phyloP scores from a whole-genome alignment of 2,329 filamentous ascomycete genomes.

The Emmonsia crescens region DNA sequence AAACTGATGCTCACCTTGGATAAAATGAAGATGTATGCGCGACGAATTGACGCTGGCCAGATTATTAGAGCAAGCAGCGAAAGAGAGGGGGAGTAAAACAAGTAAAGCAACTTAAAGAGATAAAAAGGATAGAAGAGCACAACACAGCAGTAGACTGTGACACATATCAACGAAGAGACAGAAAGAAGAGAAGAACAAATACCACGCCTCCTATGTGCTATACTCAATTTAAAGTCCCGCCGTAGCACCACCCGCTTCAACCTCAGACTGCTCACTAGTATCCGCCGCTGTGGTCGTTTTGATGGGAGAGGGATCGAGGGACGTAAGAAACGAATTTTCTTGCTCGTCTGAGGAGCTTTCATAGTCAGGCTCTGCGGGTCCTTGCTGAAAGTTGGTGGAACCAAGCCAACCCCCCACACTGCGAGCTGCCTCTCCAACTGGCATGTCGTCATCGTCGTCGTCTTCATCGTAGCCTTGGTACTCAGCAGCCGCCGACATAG shows the following conservation, averaged over 20 bases:
- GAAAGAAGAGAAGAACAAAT: background rate
- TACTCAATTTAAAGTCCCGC: background rate
- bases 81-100: background rate
- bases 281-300: background rate
- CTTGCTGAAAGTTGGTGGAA: constrained; percentile 2
- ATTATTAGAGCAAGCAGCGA: background rate
- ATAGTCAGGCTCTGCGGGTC: background rate
- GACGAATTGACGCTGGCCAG: background rate
- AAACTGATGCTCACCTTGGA: background rate
- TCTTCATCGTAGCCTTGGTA: background rate
- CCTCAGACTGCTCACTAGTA: background rate
- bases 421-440: background rate
- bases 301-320: background rate
- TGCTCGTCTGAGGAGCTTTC: background rate
- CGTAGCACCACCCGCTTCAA: background rate
- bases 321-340: background rate
- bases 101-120: background rate
- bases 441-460: background rate
- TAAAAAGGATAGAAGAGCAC: background rate
- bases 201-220: too few species aligned
- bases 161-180: background rate
- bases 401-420: background rate
- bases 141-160: background rate
- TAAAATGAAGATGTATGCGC: background rate
- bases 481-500: constrained; percentile 1